Conservation (phyloP, 2,329 filamentous ascomycete species). For the Myriosclerotinia scirpicola region DNA sequence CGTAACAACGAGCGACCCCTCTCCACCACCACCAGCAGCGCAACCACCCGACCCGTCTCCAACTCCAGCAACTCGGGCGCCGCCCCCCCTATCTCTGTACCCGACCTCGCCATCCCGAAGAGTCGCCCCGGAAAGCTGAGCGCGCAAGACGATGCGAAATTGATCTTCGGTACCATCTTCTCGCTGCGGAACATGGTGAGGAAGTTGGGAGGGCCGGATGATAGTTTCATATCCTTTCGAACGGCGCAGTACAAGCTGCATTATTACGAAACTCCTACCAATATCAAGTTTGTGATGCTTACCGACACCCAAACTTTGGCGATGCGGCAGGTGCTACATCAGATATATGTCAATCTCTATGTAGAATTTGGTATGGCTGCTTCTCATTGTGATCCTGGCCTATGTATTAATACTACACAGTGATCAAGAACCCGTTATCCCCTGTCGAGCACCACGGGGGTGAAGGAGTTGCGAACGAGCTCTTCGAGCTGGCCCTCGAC, state of each 20-base stretch:
- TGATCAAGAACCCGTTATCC: slow-evolving; percentile 69
- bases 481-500: slow-evolving; percentile 71
- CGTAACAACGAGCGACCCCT: slow-evolving; percentile 39
- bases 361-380: slow-evolving; percentile 79
- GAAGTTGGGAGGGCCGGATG: slow-evolving; percentile 90
- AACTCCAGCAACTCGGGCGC: slow-evolving; percentile 48
- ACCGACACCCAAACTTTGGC: slow-evolving; percentile 87
- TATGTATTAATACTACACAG: slow-evolving; percentile 43
- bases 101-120: slow-evolving; percentile 37
- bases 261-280: slow-evolving; percentile 97
- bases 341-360: slow-evolving; percentile 98
- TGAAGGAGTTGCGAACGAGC: slow-evolving; percentile 67
- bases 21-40: slow-evolving; percentile 40
- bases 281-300: slow-evolving; percentile 93
- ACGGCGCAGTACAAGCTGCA: slow-evolving; percentile 97
- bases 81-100: slow-evolving; percentile 36
- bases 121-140: slow-evolving; percentile 40
- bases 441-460: slow-evolving; percentile 69
- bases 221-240: slow-evolving; percentile 90
- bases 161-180: slow-evolving; percentile 96
- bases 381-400: slow-evolving; percentile 25
- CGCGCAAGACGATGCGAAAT: slow-evolving; percentile 83
- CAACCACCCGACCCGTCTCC: slow-evolving; percentile 51
- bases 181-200: slow-evolving; percentile 94
- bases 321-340: slow-evolving; percentile 91